Evolutionary conservation across 73 alveolate species (phyloP).

Genomic region (Tetrahymena elliotti): DNA sequence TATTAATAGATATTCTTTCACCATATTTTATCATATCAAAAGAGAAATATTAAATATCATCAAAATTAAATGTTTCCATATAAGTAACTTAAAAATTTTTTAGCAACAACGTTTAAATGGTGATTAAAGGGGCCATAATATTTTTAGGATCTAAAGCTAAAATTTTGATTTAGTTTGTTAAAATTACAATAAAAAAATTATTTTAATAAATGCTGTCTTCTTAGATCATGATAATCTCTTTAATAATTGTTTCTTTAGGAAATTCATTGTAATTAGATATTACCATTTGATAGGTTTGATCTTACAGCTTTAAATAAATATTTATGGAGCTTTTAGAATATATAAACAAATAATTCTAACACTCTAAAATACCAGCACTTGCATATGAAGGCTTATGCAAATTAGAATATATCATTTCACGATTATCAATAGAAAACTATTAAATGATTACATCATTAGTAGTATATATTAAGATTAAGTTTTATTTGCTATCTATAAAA

Average conservation of each 20-base stretch:
- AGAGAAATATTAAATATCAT: neutral
- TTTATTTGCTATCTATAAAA: neutral
- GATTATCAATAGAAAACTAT: neutral
- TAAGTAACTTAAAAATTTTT: neutral
- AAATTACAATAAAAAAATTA: neutral
- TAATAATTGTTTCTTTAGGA: neutral
- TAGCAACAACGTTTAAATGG: neutral
- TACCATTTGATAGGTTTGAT: neutral
- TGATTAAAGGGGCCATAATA: neutral
- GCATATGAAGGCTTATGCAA: neutral
- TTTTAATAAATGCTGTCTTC: neutral
- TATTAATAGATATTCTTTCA: neutral
- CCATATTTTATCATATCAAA: neutral
- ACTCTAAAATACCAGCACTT: neutral
- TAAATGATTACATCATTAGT: neutral
- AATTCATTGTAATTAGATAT: neutral
- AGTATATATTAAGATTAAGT: neutral
- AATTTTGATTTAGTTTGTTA: neutral
- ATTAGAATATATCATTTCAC: neutral
- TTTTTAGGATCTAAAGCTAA: neutral
- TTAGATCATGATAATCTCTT: neutral
- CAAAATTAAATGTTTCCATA: neutral
- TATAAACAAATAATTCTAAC: neutral
- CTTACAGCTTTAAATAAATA: too few relatives aligned
- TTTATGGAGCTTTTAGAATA: neutral